phyloP scores from a whole-genome alignment of 176 grass and related monocot species.

The Puya raimondii region DNA sequence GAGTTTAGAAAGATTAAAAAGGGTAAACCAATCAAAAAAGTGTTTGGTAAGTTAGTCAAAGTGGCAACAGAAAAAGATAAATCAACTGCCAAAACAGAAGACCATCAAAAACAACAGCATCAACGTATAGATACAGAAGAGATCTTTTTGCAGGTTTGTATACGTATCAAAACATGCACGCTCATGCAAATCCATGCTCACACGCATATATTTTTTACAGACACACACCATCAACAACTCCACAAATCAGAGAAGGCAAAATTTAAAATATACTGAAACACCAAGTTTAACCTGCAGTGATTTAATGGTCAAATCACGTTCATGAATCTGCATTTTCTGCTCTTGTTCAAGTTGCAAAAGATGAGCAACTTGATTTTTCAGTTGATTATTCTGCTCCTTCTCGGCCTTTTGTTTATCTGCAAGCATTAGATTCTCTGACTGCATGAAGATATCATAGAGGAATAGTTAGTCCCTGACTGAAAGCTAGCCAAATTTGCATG shows the following conservation, averaged over 20 bases:
- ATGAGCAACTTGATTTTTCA: slow-evolving; percentile 65
- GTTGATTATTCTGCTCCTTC: slow-evolving; percentile 83
- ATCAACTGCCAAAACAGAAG: no score
- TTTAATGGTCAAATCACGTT: slow-evolving; percentile 72
- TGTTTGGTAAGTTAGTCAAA: no score
- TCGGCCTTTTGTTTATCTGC: slow-evolving; percentile 73
- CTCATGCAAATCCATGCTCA: no score
- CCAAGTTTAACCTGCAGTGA: slow-evolving; percentile 58
- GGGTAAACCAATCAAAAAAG: not conserved
- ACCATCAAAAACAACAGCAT: no score
- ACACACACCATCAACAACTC: no score
- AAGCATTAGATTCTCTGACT: slow-evolving; percentile 93
- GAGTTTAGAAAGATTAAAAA: not conserved
- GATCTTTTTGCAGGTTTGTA: no score
- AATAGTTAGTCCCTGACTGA: not conserved
- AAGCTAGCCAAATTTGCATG: not conserved
- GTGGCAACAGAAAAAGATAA: no score
- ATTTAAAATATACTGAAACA: slow-evolving; percentile 15
- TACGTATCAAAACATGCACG: no score
- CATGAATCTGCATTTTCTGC: slow-evolving; percentile 71
- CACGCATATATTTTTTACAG: no score
- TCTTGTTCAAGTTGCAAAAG: slow-evolving; percentile 78
- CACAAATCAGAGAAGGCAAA: not conserved
- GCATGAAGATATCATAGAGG: slow-evolving; percentile 22
- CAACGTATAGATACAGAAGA: no score